Base-by-base conservation (phyloP, 495 filamentous ascomycete species). In the Penicillium antarcticum region DNA sequence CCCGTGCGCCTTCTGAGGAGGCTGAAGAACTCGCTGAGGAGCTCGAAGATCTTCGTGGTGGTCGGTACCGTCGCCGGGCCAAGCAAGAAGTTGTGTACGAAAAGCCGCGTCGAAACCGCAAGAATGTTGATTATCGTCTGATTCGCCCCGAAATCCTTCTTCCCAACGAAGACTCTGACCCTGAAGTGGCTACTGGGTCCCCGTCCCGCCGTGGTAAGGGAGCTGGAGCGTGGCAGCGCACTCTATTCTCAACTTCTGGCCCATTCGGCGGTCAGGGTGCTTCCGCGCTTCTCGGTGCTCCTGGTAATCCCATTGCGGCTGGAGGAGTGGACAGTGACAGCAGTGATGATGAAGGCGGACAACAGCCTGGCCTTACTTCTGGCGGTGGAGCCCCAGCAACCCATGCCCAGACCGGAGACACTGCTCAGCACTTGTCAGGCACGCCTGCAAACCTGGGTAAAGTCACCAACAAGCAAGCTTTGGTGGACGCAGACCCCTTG, bases 401-500 rank as follows among this genome's bases (percentile, higher is more conserved):
- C 9, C 86, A 87, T 63, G 69, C 81, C n/a, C 83, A 86, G 48
- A 79, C 76, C 42, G 80, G 79, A 36, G 88, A 91, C 51, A 66
- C 80, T 12, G 67, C 85, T 12, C 84, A 88, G 62, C 74, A 70
- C 12, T 60, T 68, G 18, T 76, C 81, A 39, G 88, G 86, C 8
- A 86, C 87, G 29, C 87, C 91, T 14, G 86, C 87, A 14, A 91
- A 95, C 61, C 81, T 97, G 38, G 95, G 95, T 45, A 95, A 89
- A 68, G 69, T 94, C 55, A 95, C 92, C 66, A 89, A 94, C 62
- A 85, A 80, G 63, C 80, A 87, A 48, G 72, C 83, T 1, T 79
- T 95, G 42, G 92, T 91, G 17, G 94, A 98, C 72, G 89, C 91
- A 5, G 95, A 98, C 65, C 92, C 94, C 12, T 72, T 98, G 16